phyloP scores from a whole-genome alignment of 2,329 filamentous ascomycete genomes.

The Sporothrix dimorphospora region DNA sequence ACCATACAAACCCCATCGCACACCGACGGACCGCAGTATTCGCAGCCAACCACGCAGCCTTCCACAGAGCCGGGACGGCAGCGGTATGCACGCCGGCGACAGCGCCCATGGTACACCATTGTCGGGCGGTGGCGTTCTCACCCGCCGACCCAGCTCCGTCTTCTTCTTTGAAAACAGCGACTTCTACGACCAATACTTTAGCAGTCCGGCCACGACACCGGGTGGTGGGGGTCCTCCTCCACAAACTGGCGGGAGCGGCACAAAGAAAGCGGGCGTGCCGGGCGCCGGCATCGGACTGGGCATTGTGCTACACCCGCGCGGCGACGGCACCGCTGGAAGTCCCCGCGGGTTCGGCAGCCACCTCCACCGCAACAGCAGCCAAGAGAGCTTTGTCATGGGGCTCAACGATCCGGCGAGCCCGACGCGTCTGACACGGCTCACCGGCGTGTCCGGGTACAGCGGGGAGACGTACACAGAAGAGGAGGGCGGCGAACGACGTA shows the following conservation, averaged over 20 bases:
- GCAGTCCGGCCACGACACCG: constrained; percentile 4
- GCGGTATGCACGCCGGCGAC: not conserved
- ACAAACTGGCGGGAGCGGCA: not conserved
- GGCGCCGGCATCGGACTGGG: constrained; percentile 21
- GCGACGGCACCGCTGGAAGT: not conserved
- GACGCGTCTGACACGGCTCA: constrained; percentile 34
- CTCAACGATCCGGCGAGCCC: constrained; percentile 40
- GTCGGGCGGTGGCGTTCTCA: not conserved
- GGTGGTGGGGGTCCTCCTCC: not conserved
- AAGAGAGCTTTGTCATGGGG: constrained; percentile 41
- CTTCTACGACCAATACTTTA: constrained; percentile 35
- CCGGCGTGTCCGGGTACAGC: constrained; percentile 36
- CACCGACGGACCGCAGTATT: constrained; percentile 40
- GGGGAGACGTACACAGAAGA: constrained; percentile 30
- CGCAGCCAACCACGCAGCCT: constrained; percentile 34
- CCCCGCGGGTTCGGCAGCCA: not conserved
- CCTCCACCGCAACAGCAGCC: constrained; percentile 31
- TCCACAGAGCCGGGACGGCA: not conserved
- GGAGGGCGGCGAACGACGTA: not conserved
- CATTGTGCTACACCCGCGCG: constrained; percentile 17
- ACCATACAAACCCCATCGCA: constrained; percentile 4
- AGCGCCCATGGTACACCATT: not conserved
- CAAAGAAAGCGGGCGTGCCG: constrained; percentile 5
- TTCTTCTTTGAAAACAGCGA: constrained; percentile 35
- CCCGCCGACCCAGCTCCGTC: constrained; percentile 34